Conservation (phyloP, 2,329 filamentous ascomycete genomes). For the Fusarium agapanthi region DNA sequence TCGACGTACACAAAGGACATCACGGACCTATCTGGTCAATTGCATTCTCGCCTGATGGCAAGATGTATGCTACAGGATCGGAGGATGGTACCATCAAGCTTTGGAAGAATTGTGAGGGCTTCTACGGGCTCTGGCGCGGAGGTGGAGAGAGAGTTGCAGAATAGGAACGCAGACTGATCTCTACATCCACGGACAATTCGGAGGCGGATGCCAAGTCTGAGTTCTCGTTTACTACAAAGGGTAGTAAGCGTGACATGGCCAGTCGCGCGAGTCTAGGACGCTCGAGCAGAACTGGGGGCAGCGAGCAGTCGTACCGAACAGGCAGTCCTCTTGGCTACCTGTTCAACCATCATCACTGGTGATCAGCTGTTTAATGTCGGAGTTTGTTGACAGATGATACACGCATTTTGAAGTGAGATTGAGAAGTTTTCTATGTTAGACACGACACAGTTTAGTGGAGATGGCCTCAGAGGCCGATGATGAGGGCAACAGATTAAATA, state of each 20-base stretch:
- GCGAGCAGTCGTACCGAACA: neutral
- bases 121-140: slow-evolving; percentile 70
- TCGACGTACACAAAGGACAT: slow-evolving; percentile 95
- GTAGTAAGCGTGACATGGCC: slow-evolving; percentile 14
- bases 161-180: slow-evolving; percentile 45
- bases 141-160: slow-evolving; percentile 51
- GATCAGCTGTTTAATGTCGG: neutral
- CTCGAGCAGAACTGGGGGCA: neutral
- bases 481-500: slow-evolving; percentile 10
- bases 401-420: neutral
- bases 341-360: neutral
- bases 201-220: slow-evolving; percentile 1
- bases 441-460: slow-evolving; percentile 19
- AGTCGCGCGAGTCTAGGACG: neutral
- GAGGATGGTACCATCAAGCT: slow-evolving; percentile 98
- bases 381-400: neutral
- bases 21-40: slow-evolving; percentile 98
- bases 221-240: slow-evolving; percentile 9
- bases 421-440: slow-evolving; percentile 30
- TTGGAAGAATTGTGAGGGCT: slow-evolving; percentile 75
- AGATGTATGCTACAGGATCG: slow-evolving; percentile 93
- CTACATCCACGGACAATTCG: slow-evolving; percentile 17
- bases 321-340: neutral
- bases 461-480: slow-evolving; percentile 22
- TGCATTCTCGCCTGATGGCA: slow-evolving; percentile 93